Percentiles rank a stretch among this genome's conserved stretches.
Evolutionary conservation across 139 green algal species (phyloP).

Genomic region (Picochlorum sp.): DNA sequence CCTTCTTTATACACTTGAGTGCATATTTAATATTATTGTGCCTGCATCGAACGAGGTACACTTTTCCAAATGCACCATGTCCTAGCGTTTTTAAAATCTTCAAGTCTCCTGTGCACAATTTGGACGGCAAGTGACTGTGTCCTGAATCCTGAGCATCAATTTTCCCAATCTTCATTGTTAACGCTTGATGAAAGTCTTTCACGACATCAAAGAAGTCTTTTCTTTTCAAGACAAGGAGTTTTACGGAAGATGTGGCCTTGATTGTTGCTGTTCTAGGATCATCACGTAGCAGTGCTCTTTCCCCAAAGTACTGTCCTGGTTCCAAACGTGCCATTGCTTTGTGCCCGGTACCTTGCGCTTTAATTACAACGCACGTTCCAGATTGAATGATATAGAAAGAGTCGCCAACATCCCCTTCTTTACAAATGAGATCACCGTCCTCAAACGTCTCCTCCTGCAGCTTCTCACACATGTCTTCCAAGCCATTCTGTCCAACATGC

Average conservation of each 20-base stretch:
- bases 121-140: constrained; percentile 4
- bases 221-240: constrained; percentile 55
- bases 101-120: constrained; percentile 14
- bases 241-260: constrained; percentile 35
- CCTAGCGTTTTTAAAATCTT: constrained; percentile 63
- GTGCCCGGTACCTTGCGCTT: too few relatives aligned
- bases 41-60: constrained; percentile 66
- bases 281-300: constrained; percentile 73
- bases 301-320: constrained; percentile 73
- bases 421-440: constrained; percentile 43
- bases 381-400: constrained; percentile 83
- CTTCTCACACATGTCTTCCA: constrained; percentile 60
- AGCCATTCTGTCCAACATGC: constrained; percentile 58
- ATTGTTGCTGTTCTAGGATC: constrained; percentile 74
- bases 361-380: constrained; percentile 57
- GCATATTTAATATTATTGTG: constrained; percentile 42
- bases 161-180: constrained; percentile 18
- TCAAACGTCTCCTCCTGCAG: constrained; percentile 33
- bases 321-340: constrained; percentile 5
- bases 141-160: constrained; percentile 15
- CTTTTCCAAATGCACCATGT: constrained; percentile 75
- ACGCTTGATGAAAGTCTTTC: constrained; percentile 35
- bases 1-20: constrained; percentile 81
- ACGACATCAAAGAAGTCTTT: constrained; percentile 42
- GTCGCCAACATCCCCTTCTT: constrained; percentile 48